Base-by-base conservation (phyloP, 805 yeast genomes). In the Zygoascus tannicola region DNA sequence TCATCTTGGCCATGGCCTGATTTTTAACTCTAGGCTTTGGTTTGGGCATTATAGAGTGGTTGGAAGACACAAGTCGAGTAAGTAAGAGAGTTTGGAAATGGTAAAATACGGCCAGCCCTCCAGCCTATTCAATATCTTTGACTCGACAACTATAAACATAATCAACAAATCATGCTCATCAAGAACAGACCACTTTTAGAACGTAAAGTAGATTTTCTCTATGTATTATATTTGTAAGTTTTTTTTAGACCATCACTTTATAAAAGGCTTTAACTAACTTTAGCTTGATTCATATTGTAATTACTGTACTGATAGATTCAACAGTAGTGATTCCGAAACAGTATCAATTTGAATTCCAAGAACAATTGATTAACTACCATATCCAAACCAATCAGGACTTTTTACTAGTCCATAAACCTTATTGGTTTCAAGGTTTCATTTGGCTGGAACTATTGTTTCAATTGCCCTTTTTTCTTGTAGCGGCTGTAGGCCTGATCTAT, bases 371-470 rank as follows among this genome's bases (percentile, higher is more conserved):
- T 14, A 64, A 67, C 2, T 77, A 76, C 63, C 96, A 92, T 56
- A 63, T 84, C 18, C 32, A 58, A 3, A 50, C 60, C 15, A 85
- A 87, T 65, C 75, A 81, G 42, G 98, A 90, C 61, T 78, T 84
- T 49, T 64, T 90, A 20, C 63, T 84, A 15, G 57, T 58, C 5
- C 62, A 68, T 5, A 68, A 73, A 14, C 90, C 94, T 1, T 52
- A 66, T 2, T 90, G 97, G 97, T 70, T 90, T 40, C 65, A 71
- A 44, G 59, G 73, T 32, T 86, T 83, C 60, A 94, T 87, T 1
- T 61, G 71, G 52, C 58, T 85, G 45, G 98, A 90, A 60, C 48
- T 88, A 34, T 40, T 77, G 2, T 70, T 82, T 51, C 98, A 90
- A 64, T 58, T 84, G 41, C 98, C 98, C 1, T 67, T 84, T 22